Percentiles rank a stretch among this genome's conserved stretches.
phyloP scores from a whole-genome alignment of 2,329 filamentous ascomycete genomes.

The Ceratocystis smalleyi region DNA sequence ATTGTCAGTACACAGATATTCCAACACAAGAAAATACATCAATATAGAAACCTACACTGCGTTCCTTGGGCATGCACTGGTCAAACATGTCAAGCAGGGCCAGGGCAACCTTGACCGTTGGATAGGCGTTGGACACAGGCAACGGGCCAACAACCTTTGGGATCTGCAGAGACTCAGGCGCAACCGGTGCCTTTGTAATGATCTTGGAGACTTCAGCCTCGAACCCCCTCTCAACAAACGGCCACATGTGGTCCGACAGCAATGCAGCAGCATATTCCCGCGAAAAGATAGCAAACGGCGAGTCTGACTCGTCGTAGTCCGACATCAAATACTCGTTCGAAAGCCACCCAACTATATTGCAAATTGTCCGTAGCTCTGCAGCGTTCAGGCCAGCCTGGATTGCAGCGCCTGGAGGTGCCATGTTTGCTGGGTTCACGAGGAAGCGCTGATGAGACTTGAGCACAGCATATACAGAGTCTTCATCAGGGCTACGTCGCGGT shows the following conservation, averaged over 20 bases:
- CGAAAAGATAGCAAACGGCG: conserved; percentile 37
- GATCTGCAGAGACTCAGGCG: conserved; percentile 36
- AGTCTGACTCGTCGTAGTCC: conserved; percentile 42
- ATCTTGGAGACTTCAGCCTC: conserved; percentile 40
- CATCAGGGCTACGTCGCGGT: conserved; percentile 34
- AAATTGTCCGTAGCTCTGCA: conserved; percentile 34
- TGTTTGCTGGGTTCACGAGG: conserved; percentile 38
- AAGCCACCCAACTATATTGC: conserved; percentile 42
- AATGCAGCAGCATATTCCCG: conserved; percentile 41
- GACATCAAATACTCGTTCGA: conserved; percentile 41
- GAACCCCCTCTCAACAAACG: conserved; percentile 38
- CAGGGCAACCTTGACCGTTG: conserved; percentile 41
- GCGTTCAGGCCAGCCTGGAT: conserved; percentile 35
- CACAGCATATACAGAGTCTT: conserved; percentile 35
- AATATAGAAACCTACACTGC: conserved; percentile 36
- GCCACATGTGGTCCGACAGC: conserved; percentile 42
- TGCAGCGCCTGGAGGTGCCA: conserved; percentile 35
- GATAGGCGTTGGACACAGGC: conserved; percentile 42
- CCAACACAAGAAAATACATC: neutral
- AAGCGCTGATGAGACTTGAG: conserved; percentile 36
- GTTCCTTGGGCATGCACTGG: conserved; percentile 47
- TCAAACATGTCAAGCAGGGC: conserved; percentile 48
- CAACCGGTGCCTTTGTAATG: conserved; percentile 34
- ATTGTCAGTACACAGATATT: conserved; percentile 15
- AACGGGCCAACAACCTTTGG: conserved; percentile 33